Conservation (phyloP, 306 rosid genomes). For the Begonia loranthoides region DNA sequence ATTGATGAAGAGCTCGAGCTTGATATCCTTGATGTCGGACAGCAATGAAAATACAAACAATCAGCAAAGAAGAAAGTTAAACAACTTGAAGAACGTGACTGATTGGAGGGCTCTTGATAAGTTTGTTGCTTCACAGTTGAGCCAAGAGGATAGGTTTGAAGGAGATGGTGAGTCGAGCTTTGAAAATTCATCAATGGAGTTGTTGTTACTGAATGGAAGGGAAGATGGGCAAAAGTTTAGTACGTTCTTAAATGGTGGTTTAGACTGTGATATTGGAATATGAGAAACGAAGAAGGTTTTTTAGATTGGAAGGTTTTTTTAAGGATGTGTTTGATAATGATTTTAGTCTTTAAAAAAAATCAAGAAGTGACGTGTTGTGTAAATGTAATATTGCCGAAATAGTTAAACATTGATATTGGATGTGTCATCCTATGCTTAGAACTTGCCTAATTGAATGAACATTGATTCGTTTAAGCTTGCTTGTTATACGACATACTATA, state of each 20-base stretch:
- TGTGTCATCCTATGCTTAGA: no score
- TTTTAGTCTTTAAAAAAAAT: no score
- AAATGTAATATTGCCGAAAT: no score
- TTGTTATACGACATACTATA: no score
- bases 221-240: not conserved
- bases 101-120: constrained; percentile 86
- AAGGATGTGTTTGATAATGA: no score
- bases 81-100: constrained; percentile 28
- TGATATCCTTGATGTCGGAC: constrained; percentile 21
- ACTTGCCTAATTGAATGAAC: no score
- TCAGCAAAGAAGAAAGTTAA: constrained; percentile 10
- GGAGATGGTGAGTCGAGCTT: constrained; percentile 8
- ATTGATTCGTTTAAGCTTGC: no score
- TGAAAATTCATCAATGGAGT: not conserved
- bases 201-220: not conserved
- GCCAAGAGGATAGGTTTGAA: constrained; percentile 45
- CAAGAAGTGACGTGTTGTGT: no score
- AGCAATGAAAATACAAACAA: constrained; percentile 20
- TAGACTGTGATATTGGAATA: not conserved
- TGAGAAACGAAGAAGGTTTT: not conserved
- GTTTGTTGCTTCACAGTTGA: constrained; percentile 87
- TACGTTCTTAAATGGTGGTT: not conserved
- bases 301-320: no score
- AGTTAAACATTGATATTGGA: no score
- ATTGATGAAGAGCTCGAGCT: constrained; percentile 34